phyloP scores from a whole-genome alignment of 345 rosid species.

The Aegle marmelos region DNA sequence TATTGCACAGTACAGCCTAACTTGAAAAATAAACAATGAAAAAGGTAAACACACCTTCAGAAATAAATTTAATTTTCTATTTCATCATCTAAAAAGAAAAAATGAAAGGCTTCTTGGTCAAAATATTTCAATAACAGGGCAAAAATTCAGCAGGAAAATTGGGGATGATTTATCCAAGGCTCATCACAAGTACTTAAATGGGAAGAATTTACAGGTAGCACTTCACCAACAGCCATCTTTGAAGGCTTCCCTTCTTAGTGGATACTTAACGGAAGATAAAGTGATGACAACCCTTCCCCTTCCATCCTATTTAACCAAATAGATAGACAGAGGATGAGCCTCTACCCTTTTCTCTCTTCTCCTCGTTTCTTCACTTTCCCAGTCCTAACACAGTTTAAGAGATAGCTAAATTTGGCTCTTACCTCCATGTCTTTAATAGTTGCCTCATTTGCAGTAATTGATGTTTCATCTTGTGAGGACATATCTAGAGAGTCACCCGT shows the following conservation, averaged over 20 bases:
- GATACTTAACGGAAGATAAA: neutral
- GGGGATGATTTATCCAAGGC: neutral
- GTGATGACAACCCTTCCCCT: neutral
- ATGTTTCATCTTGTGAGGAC: conserved; percentile 66
- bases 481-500: conserved; percentile 97
- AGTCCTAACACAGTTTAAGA: neutral
- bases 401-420: conserved; percentile 13
- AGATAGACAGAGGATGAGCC: neutral
- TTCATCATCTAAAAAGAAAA: neutral
- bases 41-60: neutral
- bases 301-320: neutral
- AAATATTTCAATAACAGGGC: neutral
- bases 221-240: neutral
- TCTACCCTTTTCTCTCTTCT: neutral
- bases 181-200: neutral
- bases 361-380: neutral
- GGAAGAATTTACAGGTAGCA: neutral
- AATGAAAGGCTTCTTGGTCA: neutral
- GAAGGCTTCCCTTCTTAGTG: neutral
- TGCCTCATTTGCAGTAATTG: conserved; percentile 76
- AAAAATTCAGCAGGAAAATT: neutral
- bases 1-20: neutral
- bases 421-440: conserved; percentile 98
- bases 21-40: neutral
- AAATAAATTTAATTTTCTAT: neutral